Conservation (phyloP, 225 moss, liverwort and hornwort genomes). For the Sphagnum contortum region DNA sequence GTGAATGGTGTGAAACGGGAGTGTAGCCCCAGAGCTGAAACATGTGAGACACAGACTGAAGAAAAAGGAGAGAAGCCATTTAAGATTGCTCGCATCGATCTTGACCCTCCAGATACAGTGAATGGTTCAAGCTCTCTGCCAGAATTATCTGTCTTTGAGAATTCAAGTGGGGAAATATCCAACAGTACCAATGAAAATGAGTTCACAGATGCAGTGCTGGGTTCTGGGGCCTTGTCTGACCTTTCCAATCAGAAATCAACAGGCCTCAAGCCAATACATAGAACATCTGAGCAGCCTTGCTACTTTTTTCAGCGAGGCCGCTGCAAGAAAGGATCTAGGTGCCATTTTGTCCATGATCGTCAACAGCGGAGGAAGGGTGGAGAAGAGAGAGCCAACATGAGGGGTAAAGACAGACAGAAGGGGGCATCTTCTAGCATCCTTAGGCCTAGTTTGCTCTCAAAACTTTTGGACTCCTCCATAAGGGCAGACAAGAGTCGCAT, state of each 20-base stretch:
- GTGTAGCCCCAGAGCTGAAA: not conserved
- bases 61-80: conserved; percentile 25
- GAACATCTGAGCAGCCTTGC: conserved; percentile 28
- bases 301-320: conserved; percentile 54
- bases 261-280: not conserved
- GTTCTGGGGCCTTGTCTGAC: no score
- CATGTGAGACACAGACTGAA: not conserved
- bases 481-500: conserved; percentile 73
- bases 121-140: not conserved
- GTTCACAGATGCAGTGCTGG: no score
- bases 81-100: conserved; percentile 37
- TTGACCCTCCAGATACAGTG: not conserved
- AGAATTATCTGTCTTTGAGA: not conserved
- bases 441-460: conserved; percentile 54
- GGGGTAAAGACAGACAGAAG: conserved; percentile 9
- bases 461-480: conserved; percentile 69
- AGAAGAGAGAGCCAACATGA: conserved; percentile 10
- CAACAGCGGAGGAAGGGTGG: conserved; percentile 19
- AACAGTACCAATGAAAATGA: no score
- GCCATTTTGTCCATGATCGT: conserved; percentile 49
- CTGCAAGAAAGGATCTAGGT: conserved; percentile 64
- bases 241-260: no score
- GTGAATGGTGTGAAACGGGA: conserved; percentile 32
- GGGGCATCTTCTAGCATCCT: conserved; percentile 21
- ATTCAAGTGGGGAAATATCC: not conserved